A percentile compares a stretch with the other conserved stretches of the same genome.
These are phyloP conservation scores for Auricularia sp. DNA, from an alignment of 768 basidiomycete genomes.

Conservation along the genomic window DNA sequence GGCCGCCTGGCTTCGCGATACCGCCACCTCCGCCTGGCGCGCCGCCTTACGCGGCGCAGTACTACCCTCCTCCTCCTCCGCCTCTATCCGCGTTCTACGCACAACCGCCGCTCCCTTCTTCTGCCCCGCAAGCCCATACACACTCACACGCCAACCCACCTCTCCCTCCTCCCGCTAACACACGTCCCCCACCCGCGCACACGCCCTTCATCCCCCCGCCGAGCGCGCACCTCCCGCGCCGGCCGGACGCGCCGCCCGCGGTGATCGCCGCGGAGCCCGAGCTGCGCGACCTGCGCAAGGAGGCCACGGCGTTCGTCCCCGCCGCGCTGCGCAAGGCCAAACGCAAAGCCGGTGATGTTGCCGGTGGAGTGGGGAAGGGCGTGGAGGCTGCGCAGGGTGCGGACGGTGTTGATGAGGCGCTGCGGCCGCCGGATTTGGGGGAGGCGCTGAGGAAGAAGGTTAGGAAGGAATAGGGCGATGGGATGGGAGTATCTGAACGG, in stretches of 20 bases:
- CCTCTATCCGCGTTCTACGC: slow-evolving; percentile 26
- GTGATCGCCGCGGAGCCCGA: slow-evolving; percentile 79
- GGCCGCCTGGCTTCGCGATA: background rate
- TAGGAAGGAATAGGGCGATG: background rate
- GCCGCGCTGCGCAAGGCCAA: slow-evolving; percentile 45
- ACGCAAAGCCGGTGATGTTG: slow-evolving; percentile 43
- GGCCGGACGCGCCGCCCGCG: slow-evolving; percentile 25
- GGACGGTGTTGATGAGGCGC: background rate
- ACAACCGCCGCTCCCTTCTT: slow-evolving; percentile 7
- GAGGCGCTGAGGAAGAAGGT: slow-evolving; percentile 6
- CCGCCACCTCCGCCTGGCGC: slow-evolving; percentile 47
- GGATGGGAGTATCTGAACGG: too few relatives aligned
- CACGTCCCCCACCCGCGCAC: too few relatives aligned
- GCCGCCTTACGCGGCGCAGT: slow-evolving; percentile 19
- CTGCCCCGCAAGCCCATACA: too few relatives aligned
- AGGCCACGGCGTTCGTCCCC: slow-evolving; percentile 88
- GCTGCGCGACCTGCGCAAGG: slow-evolving; percentile 88
- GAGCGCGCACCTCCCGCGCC: background rate
- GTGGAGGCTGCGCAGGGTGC: background rate
- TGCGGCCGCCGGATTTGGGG: slow-evolving; percentile 7
- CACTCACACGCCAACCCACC: too few relatives aligned
- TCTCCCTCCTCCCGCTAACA: too few relatives aligned
- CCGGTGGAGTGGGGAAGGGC: background rate
- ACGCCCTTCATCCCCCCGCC: background rate
- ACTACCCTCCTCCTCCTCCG: slow-evolving; percentile 17